Evolutionary conservation across 192 early-diverging fungal genomes (phyloP), one percentile per base, ranked within the genome.

Genomic region (Coemansia furcata): DNA sequence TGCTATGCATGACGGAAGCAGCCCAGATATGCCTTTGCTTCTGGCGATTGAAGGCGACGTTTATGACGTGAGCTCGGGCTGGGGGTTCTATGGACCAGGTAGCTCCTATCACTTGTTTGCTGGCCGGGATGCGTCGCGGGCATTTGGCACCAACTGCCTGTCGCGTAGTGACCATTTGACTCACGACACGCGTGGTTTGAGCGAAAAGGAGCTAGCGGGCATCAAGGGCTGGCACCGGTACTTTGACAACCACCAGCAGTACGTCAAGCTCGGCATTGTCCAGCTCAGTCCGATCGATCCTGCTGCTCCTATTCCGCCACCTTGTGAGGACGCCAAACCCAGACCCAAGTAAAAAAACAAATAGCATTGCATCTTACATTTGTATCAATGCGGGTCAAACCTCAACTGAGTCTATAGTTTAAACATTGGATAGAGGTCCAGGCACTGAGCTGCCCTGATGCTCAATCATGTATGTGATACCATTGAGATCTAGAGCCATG

Each of bases 71-170:
- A 86, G 91, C 6, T 75, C 69, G 0, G 93, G 95, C 19, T 69
- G 76, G 44, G 76, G 83, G 2, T 93, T 91, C 74, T 99, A 99
- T 63, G 93, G 92, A 5, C 86, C 83, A 47, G 92, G 91, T 60
- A 75, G 74, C 66, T 57, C 92, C 14, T 99, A 98, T 78, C 73
- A 86, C 38, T 88, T 93, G 75, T 99, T 97, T 84, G 83, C 93
- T 7, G 96, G 98, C 1, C 85, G 85, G 43, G 98, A 99, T 81
- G 94, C 95, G 3, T 89, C 95, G 12, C 84, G 98, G 32, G 95
- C 98, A 12, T 99, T 92, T 73, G 90, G 91, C 17, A 99, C 98
- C 3, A 96, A 96, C 37, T 99, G 98, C 75, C 93, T 98, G 68
- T 65, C 93, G 61, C 62, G 65, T 32, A 62, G 70, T 47, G 91